phyloP scores from a whole-genome alignment of 1,284 basidiomycete genomes.

The Puccinia polysora region DNA sequence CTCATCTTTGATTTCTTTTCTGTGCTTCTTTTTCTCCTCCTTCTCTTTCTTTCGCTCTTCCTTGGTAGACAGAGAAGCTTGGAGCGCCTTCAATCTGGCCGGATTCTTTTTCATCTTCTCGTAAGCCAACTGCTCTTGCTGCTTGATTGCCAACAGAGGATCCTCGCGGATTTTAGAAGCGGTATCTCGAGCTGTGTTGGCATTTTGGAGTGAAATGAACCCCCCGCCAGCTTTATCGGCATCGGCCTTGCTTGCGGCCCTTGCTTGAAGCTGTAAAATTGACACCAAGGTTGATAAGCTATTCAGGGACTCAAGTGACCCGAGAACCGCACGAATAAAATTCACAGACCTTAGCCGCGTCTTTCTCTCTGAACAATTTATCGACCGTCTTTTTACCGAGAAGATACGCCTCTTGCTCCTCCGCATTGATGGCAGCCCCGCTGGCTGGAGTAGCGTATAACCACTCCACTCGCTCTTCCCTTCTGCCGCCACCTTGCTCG shows the following conservation, averaged over 20 bases:
- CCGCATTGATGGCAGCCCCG: constrained; percentile 72
- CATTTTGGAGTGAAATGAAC: constrained; percentile 78
- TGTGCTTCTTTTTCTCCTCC: constrained; percentile 11
- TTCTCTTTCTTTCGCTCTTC: constrained; percentile 20
- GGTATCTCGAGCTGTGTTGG: constrained; percentile 81
- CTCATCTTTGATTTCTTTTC: constrained; percentile 29
- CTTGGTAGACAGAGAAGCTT: constrained; percentile 12
- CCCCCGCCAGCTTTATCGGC: constrained; percentile 37
- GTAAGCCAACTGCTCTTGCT: constrained; percentile 90
- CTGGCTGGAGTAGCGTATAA: constrained; percentile 95
- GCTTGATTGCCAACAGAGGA: constrained; percentile 90
- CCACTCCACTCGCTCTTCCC: constrained; percentile 92
- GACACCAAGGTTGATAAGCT: neutral
- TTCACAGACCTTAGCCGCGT: constrained; percentile 52
- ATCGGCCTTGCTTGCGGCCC: constrained; percentile 25
- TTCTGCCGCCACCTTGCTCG: constrained; percentile 82
- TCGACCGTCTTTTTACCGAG: constrained; percentile 98
- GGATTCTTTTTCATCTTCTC: constrained; percentile 87
- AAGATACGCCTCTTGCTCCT: constrained; percentile 91
- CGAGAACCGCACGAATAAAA: neutral
- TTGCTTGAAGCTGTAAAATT: constrained; percentile 9
- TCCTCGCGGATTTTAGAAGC: constrained; percentile 93
- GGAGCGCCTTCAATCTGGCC: constrained; percentile 64
- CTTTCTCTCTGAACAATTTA: constrained; percentile 76
- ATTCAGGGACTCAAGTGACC: neutral